A percentile compares a stretch with the other conserved stretches of the same genome.
phyloP scores from a whole-genome alignment of 257 asterid genomes.

The Parsonsia alboflavescens region DNA sequence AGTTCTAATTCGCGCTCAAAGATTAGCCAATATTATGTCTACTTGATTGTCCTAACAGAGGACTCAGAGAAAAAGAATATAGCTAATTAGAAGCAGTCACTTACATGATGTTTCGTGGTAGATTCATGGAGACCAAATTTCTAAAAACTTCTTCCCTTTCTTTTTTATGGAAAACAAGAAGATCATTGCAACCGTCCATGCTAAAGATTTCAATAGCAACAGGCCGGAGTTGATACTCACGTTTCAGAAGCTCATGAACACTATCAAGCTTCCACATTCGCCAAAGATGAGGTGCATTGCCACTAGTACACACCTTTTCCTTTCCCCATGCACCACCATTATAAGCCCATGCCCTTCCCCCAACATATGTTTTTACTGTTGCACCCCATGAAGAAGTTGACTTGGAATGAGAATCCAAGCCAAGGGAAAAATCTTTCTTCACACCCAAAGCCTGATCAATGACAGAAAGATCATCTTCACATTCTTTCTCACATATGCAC shows the following conservation, averaged over 20 bases:
- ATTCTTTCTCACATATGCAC: constrained; percentile 86
- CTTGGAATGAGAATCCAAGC: constrained; percentile 84
- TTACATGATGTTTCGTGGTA: constrained; percentile 98
- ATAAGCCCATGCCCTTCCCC: constrained; percentile 99
- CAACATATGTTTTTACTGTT: constrained; percentile 58
- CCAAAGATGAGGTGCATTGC: constrained; percentile 96
- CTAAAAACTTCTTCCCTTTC: constrained; percentile 97
- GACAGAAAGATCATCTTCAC: constrained; percentile 87
- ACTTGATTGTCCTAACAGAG: background rate
- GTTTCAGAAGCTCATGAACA: constrained; percentile 95
- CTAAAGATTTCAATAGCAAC: constrained; percentile 98
- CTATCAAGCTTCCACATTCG: constrained; percentile 98
- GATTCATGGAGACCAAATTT: constrained; percentile 92
- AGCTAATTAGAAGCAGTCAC: constrained; percentile 30
- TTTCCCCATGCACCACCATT: constrained; percentile 99
- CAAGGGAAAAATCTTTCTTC: constrained; percentile 75
- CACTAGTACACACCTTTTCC: constrained; percentile 71
- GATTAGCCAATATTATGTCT: background rate
- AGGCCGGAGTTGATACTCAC: constrained; percentile 98
- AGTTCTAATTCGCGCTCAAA: background rate
- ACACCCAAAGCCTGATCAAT: constrained; percentile 99
- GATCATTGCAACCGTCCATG: constrained; percentile 99
- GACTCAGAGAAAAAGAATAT: background rate
- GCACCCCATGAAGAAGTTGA: constrained; percentile 85
- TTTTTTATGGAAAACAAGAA: constrained; percentile 91